Conservation (phyloP, 768 basidiomycete genomes). For the Trametes gibbosa region DNA sequence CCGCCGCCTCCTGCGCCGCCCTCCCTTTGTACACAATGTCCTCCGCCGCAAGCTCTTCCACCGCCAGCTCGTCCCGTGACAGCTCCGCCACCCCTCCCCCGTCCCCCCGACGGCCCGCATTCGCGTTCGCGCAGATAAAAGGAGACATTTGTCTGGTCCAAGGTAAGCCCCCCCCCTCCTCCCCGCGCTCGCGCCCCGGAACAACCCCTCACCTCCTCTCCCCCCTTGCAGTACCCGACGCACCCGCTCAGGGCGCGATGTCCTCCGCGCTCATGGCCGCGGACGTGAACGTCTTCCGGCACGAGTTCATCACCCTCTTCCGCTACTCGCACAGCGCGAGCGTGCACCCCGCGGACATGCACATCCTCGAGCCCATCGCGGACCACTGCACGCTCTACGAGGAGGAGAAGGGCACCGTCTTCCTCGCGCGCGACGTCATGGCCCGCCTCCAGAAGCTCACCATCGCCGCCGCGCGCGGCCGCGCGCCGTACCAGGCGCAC, state of each 20-base stretch:
- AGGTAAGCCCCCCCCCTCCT: constrained; percentile 18
- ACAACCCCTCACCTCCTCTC: neutral
- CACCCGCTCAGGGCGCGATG: constrained; percentile 16
- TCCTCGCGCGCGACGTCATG: constrained; percentile 34
- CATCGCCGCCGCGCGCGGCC: neutral
- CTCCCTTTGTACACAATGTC: constrained; percentile 12
- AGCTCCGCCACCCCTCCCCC: neutral
- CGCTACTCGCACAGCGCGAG: constrained; percentile 34
- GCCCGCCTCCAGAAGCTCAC: constrained; percentile 31
- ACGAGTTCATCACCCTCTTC: constrained; percentile 41
- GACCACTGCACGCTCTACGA: constrained; percentile 31
- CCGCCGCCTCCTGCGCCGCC: constrained; percentile 10
- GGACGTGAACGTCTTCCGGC: constrained; percentile 34
- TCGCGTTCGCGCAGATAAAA: constrained; percentile 29
- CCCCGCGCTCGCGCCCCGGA: neutral
- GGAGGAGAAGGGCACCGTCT: constrained; percentile 35
- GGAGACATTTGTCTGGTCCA: constrained; percentile 30
- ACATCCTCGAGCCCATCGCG: constrained; percentile 33
- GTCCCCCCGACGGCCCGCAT: constrained; percentile 8
- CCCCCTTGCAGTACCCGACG: constrained; percentile 7
- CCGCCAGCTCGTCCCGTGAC: constrained; percentile 2
- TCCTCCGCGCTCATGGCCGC: constrained; percentile 31
- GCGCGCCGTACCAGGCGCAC: neutral
- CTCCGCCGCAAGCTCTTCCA: neutral
- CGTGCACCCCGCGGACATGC: constrained; percentile 36